phyloP scores from a whole-genome alignment of 345 rosid species.

The Jatropha curcas region DNA sequence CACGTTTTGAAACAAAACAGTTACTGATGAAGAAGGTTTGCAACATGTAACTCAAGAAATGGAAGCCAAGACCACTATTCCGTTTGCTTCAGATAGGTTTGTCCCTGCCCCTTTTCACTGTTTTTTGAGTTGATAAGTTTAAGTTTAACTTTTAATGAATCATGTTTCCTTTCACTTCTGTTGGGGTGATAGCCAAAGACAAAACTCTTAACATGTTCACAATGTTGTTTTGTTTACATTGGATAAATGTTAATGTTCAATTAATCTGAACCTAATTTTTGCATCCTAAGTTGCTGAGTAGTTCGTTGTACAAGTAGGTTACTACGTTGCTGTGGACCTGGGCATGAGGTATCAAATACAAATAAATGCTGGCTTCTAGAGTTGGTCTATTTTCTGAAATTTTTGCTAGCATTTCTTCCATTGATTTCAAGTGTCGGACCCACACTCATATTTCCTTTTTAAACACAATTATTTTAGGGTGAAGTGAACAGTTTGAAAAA shows the following conservation, averaged over 20 bases:
- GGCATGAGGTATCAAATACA: too few relatives aligned
- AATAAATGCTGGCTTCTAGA: too few relatives aligned
- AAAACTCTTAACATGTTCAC: background rate
- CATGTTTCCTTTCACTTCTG: background rate
- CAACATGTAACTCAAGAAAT: constrained; percentile 78
- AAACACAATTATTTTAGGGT: too few relatives aligned
- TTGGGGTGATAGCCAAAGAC: background rate
- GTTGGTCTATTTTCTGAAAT: too few relatives aligned
- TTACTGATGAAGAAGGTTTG: constrained; percentile 83
- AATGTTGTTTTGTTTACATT: background rate
- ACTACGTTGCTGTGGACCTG: too few relatives aligned
- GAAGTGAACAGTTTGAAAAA: too few relatives aligned
- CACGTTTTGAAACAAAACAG: constrained; percentile 38
- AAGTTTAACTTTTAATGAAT: background rate
- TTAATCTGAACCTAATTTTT: background rate
- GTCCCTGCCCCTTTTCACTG: background rate
- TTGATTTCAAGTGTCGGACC: background rate
- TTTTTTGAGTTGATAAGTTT: background rate
- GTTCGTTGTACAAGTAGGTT: too few relatives aligned
- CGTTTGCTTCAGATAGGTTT: constrained; percentile 63
- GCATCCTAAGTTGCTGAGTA: background rate
- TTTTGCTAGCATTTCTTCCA: too few relatives aligned
- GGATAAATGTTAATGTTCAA: background rate
- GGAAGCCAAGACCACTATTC: constrained; percentile 68
- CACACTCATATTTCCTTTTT: background rate